Base-by-base conservation (phyloP, 495 filamentous ascomycete genomes). In the Aspergillus egyptiacus region DNA sequence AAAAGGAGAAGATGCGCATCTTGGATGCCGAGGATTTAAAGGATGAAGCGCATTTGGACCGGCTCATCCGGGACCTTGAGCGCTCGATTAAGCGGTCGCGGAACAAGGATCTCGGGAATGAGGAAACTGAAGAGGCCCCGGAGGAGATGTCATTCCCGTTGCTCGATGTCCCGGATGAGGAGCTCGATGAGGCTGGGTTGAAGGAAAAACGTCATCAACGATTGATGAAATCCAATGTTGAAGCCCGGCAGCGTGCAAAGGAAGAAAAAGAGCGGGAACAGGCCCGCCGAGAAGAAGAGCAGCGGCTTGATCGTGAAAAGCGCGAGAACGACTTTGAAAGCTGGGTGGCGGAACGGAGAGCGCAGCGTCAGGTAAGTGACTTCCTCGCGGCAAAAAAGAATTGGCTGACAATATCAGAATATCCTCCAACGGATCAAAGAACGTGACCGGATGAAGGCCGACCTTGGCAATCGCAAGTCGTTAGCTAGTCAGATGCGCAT, bases 401-500 rank as follows among this genome's bases (percentile, higher is more conserved):
- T 24, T 9, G 31, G 18, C 51, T 59, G 53, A 61, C 39, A 22
- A 10, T 2, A n/a, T 6, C 44, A 80, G 70, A 59, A 71, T 24
- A 72, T 90, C 10, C 69, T 98, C 1, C 79, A 86, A 62, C 86
- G 78, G 60, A 91, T 97, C 66, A 95, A 95, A 64, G 94, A 97
- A 48, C 83, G 91, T 23, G 87, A 95, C 51, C 78, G 93, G 18
- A 76, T 96, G 44, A 95, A 93, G 65, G 85, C 86, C 1, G 93
- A 98, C 57, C 76, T 96, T 0, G 89, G 90, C 20, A 96, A 97
- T 63, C 86, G 93, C 51, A 98, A 98, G 63, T 96, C 90, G 1
- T 79, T 96, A 9, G 94, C 94, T 9, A 89, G 82, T 46, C 93
- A 96, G 58, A 89, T 93, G 72, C 87, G 93, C 23, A 98, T 98